Base-by-base conservation (phyloP, 768 basidiomycete species). In the Mycena belliarum region DNA sequence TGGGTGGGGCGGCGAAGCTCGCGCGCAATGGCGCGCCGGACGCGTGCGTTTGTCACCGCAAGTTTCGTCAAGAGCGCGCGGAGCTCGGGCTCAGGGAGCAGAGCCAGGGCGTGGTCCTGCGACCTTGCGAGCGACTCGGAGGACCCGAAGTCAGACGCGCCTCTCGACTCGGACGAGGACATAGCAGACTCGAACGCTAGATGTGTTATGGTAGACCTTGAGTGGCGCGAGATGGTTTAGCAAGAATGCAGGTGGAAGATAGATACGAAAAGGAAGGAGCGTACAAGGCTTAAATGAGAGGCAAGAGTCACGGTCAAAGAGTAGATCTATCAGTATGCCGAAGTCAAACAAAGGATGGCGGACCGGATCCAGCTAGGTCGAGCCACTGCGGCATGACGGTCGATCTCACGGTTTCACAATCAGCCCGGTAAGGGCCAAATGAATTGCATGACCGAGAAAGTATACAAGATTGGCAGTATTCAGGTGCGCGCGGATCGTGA, bases 51-150 rank as follows among this genome's bases (percentile, higher is more conserved):
- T 24, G 62, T 65, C 23, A 75, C 74, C n/a, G n/a, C n/a, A 6
- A 81, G 68, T 49, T 71, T 75, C 40, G 73, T 64, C 54, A 80
- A 59, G 46, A 77, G 67, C 21, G 72, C 70, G 26, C 78, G 76
- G 7, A 82, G 72, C 52, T 68, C 73, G 14, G 64, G 49, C 42
- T 78, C 76, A 0, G 77, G 67, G 9, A 73, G 62, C 25, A 72
- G 73, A 6, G 75, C 75, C 6, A 68, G 62, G 35, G 68, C 46
- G 33, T 57, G n/a, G 21, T 33, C 48, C 16, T 41, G 12, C 9
- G 18, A 33, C 28, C 24, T 42, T 21, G 18, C 37, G n/a, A n/a
- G n/a, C 4, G 12, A 1, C 1, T 7, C 5, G 1, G 26, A 38
- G n/a, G 37, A 20, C 24, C 71, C 26, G 79, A 66, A 43, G 64